Conservation (phyloP, 352 stramenopile genomes). For the Phytophthora cactorum region DNA sequence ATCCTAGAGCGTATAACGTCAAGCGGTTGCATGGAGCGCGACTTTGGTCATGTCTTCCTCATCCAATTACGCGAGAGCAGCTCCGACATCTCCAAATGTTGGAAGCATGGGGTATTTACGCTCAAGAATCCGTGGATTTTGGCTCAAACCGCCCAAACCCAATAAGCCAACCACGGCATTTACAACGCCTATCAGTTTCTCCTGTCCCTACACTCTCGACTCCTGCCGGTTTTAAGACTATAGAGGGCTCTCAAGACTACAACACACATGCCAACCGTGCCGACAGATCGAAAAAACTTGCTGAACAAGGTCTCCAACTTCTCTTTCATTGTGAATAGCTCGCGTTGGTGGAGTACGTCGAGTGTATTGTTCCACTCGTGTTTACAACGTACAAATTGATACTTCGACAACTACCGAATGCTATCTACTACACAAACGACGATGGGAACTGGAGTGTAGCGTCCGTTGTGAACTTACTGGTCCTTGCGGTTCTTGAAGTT, state of each 20-base stretch:
- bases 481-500: conserved; percentile 39
- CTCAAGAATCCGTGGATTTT: neutral
- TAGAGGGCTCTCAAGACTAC: neutral
- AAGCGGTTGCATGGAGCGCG: neutral
- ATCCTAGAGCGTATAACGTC: neutral
- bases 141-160: neutral
- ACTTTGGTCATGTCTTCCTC: conserved; percentile 3
- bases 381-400: conserved; percentile 3
- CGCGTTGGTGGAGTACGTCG: conserved; percentile 11
- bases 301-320: conserved; percentile 5
- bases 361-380: conserved; percentile 11
- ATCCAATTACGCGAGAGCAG: neutral
- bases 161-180: neutral
- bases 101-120: neutral
- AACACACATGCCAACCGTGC: neutral
- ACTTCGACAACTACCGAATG: neutral
- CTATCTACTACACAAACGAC: conserved; percentile 2
- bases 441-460: conserved; percentile 5
- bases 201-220: neutral
- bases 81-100: neutral
- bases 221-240: neutral
- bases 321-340: conserved; percentile 20
- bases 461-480: conserved; percentile 6
- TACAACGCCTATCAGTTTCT: conserved; percentile 5
- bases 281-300: conserved; percentile 6